phyloP scores from a whole-genome alignment of 306 rosid genomes.

The Quercus rubra region DNA sequence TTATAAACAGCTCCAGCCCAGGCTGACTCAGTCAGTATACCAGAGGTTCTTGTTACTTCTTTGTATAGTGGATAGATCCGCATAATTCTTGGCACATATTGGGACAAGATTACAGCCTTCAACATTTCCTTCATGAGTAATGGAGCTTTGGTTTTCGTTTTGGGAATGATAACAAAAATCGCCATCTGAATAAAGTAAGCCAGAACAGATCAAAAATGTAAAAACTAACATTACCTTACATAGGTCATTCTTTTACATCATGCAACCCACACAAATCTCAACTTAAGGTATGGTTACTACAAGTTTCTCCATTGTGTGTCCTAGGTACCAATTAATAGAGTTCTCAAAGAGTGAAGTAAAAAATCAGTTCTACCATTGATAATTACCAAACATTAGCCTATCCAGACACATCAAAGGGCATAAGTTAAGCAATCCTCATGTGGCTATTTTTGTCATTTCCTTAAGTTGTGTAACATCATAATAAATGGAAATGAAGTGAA shows the following conservation, averaged over 20 bases:
- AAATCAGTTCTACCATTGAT: too few species aligned
- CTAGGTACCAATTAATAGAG: too few species aligned
- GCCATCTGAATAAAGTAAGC: constrained; percentile 39
- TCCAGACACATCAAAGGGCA: too few species aligned
- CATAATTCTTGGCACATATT: constrained; percentile 64
- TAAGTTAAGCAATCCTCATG: too few species aligned
- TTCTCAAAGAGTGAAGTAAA: too few species aligned
- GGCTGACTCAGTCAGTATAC: constrained; percentile 81
- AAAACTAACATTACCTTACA: constrained; percentile 10
- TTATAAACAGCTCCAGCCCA: constrained; percentile 91
- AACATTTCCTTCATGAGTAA: constrained; percentile 37
- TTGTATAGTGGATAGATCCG: constrained; percentile 57
- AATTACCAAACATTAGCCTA: too few species aligned
- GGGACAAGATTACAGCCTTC: constrained; percentile 40
- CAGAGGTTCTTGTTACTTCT: constrained; percentile 74
- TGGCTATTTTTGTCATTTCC: too few species aligned
- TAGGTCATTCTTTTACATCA: neutral
- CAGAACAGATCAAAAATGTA: constrained; percentile 15
- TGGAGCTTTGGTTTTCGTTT: constrained; percentile 19
- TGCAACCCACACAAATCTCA: neutral
- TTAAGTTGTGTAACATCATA: too few species aligned
- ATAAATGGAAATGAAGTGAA: too few species aligned
- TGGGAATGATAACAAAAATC: constrained; percentile 32
- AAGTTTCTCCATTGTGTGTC: too few species aligned
- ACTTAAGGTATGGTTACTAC: constrained; percentile 9